Evolutionary conservation across 331 rosid species (phyloP).

Genomic region (Phaseolus coccineus): DNA sequence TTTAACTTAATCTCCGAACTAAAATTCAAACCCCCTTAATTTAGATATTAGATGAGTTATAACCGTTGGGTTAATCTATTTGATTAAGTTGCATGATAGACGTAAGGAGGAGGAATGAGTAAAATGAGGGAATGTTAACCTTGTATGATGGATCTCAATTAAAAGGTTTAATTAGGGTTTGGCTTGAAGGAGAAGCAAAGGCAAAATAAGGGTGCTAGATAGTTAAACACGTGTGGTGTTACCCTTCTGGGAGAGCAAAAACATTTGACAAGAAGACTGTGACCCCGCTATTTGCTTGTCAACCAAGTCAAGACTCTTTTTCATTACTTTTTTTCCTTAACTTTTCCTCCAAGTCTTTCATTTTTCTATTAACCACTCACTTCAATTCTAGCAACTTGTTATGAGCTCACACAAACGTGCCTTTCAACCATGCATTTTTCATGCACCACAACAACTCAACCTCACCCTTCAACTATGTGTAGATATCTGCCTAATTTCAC

Average conservation of each 20-base stretch:
- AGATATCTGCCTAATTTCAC: neutral
- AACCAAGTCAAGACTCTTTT: constrained; percentile 53
- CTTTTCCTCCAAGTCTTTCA: neutral
- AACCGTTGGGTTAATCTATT: too few species aligned
- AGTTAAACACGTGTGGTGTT: constrained; percentile 53
- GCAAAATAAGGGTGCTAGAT: constrained; percentile 14
- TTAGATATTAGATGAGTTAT: too few species aligned
- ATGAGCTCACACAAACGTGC: constrained; percentile 40
- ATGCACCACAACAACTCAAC: constrained; percentile 33
- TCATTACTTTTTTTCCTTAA: neutral
- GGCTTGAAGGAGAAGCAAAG: constrained; percentile 72
- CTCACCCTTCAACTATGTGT: neutral
- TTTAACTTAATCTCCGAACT: too few species aligned
- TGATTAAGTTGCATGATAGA: too few species aligned
- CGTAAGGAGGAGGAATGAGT: neutral
- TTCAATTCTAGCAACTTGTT: neutral
- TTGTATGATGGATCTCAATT: constrained; percentile 22
- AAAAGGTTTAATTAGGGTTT: constrained; percentile 50
- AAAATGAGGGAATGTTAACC: constrained; percentile 21
- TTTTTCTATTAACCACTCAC: constrained; percentile 12
- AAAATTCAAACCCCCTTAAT: too few species aligned
- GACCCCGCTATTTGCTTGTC: constrained; percentile 54
- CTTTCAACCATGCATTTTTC: constrained; percentile 4
- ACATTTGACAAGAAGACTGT: neutral
- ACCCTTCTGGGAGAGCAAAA: constrained; percentile 28